Conservation (phyloP, 805 yeast genomes). For the Teunomyces barrocoloradensis region DNA sequence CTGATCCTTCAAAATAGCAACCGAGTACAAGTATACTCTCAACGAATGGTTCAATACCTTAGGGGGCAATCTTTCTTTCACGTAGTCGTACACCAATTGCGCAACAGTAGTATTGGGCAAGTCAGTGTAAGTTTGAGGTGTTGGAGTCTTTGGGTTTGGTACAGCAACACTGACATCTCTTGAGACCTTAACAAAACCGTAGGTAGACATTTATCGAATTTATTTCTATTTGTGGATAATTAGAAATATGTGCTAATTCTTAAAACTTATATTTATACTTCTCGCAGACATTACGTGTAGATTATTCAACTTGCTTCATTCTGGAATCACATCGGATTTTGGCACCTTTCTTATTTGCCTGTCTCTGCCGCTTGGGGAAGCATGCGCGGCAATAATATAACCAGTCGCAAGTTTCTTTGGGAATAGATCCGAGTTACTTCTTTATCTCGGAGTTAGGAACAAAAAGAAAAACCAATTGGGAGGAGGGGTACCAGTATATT, state of each 20-base stretch:
- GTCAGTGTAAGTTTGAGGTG: conserved; percentile 15
- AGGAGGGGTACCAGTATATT: too few relatives aligned
- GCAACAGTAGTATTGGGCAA: conserved; percentile 21
- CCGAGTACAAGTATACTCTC: conserved; percentile 28
- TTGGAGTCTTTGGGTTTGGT: conserved; percentile 22
- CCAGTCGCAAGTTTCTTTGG: background rate
- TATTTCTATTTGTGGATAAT: too few relatives aligned
- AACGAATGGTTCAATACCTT: conserved; percentile 28
- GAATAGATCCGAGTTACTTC: background rate
- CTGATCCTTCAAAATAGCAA: conserved; percentile 30
- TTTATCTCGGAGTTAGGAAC: background rate
- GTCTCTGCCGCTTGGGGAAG: background rate
- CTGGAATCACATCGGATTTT: background rate
- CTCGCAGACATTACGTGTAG: background rate
- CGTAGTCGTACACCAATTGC: conserved; percentile 20
- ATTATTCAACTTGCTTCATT: background rate
- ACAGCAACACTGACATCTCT: conserved; percentile 25
- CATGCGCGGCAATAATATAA: background rate
- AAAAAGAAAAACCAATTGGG: background rate
- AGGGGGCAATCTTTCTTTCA: conserved; percentile 17
- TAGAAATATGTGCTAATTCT: background rate
- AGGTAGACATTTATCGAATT: conserved; percentile 18
- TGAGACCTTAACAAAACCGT: conserved; percentile 30
- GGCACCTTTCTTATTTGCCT: background rate
- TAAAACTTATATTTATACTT: background rate